phyloP scores from a whole-genome alignment of 352 stramenopile genomes.

The Phytophthora europaea region DNA sequence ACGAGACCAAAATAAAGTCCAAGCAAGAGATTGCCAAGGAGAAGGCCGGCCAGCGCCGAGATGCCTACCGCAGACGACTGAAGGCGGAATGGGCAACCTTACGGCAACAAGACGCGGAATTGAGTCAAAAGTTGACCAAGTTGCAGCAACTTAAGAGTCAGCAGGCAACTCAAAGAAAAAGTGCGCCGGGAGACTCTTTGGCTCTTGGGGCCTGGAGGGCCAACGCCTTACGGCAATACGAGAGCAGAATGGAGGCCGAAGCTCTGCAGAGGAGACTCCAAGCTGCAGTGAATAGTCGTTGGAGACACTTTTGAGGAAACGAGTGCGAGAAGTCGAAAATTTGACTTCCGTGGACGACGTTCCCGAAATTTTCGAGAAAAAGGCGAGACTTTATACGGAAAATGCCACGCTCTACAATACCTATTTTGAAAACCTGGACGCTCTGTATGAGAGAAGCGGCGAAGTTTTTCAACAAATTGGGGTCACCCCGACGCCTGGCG shows the following conservation, averaged over 20 bases:
- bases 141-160: slow-evolving; percentile 22
- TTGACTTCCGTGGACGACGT: background rate
- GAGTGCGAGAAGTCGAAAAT: slow-evolving; percentile 24
- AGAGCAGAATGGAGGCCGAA: slow-evolving; percentile 35
- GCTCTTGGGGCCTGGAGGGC: slow-evolving; percentile 28
- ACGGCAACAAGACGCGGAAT: slow-evolving; percentile 18
- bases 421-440: slow-evolving; percentile 37
- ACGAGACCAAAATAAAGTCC: background rate
- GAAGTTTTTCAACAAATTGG: slow-evolving; percentile 27
- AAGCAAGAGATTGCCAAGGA: slow-evolving; percentile 16
- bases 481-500: slow-evolving; percentile 7
- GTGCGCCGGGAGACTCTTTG: slow-evolving; percentile 8
- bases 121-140: slow-evolving; percentile 20
- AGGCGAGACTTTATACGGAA: slow-evolving; percentile 17
- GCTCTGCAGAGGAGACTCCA: slow-evolving; percentile 13
- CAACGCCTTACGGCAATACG: slow-evolving; percentile 33
- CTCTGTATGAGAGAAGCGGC: slow-evolving; percentile 20
- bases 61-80: slow-evolving; percentile 41
- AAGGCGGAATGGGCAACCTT: slow-evolving; percentile 43
- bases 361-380: slow-evolving; percentile 24
- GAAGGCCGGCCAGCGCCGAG: slow-evolving; percentile 31
- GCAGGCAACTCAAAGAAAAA: slow-evolving; percentile 9
- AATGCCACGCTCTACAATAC: slow-evolving; percentile 36
- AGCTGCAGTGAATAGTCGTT: slow-evolving; percentile 27
- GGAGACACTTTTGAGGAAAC: slow-evolving; percentile 21